Percentiles rank a stretch among this genome's conserved stretches.
These are phyloP conservation scores for Sporisorium sorghi DNA, from an alignment of 1,284 basidiomycete genomes.

Conservation along the genomic window DNA sequence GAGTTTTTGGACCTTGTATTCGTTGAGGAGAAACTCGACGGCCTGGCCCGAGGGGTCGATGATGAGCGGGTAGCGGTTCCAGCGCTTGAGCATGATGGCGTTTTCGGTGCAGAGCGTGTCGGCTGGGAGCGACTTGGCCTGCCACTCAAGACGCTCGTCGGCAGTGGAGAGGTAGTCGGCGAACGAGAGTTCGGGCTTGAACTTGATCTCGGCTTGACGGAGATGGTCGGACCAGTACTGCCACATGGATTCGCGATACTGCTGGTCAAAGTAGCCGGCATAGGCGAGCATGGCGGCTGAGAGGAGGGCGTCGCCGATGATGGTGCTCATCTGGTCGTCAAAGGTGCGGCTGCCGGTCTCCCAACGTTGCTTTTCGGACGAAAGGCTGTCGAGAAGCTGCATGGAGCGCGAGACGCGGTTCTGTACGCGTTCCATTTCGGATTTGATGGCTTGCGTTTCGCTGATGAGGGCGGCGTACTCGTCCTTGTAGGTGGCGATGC, in stretches of 20 bases:
- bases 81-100: constrained; percentile 94
- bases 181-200: constrained; percentile 90
- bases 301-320: constrained; percentile 94
- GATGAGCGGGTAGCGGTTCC: constrained; percentile 96
- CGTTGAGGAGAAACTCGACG: constrained; percentile 90
- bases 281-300: constrained; percentile 98
- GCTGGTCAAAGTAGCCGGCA: constrained; percentile 98
- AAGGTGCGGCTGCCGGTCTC: constrained; percentile 94
- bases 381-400: constrained; percentile 91
- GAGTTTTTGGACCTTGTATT: constrained; percentile 96
- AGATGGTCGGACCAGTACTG: constrained; percentile 92
- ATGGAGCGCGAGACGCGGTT: constrained; percentile 96
- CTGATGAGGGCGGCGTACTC: constrained; percentile 97
- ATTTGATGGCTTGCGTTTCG: constrained; percentile 96
- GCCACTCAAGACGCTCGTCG: constrained; percentile 95
- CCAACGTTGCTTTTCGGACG: constrained; percentile 94
- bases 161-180: constrained; percentile 97
- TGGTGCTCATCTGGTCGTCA: constrained; percentile 98
- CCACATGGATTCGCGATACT: constrained; percentile 97
- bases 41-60: constrained; percentile 99
- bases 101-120: constrained; percentile 98
- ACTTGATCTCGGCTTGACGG: constrained; percentile 87
- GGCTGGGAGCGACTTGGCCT: constrained; percentile 90
- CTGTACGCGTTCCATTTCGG: constrained; percentile 97
- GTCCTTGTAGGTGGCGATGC: constrained; percentile 94